Conservation (phyloP, 73 alveolate genomes). For the Uronychia setigera region DNA sequence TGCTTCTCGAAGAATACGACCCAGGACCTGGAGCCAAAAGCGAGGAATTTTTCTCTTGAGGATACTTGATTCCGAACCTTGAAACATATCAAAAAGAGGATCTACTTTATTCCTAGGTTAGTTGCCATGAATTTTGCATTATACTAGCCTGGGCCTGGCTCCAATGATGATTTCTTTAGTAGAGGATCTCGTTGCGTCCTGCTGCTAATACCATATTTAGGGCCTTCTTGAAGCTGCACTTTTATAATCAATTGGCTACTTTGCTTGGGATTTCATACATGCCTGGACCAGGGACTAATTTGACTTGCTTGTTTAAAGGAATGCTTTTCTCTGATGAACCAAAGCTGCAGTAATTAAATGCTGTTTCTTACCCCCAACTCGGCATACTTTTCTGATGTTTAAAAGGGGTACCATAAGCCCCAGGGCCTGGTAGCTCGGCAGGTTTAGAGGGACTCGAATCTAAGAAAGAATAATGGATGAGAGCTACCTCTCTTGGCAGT, state of each 20-base stretch:
- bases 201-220: not conserved
- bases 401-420: not conserved
- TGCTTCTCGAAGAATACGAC: not conserved
- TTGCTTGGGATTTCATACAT: not conserved
- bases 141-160: not conserved
- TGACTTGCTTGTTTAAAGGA: not conserved
- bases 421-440: not conserved
- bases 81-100: too few species aligned
- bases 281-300: not conserved
- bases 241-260: not conserved
- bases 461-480: too few species aligned
- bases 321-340: not conserved
- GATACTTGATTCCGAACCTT: not conserved
- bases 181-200: not conserved
- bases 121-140: not conserved
- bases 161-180: not conserved
- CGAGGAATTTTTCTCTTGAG: not conserved
- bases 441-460: too few species aligned
- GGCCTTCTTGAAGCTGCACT: not conserved
- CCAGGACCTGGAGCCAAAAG: not conserved
- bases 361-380: not conserved
- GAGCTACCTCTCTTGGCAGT: too few species aligned
- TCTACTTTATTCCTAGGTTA: not conserved
- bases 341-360: not conserved
- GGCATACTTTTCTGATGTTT: not conserved